Base-by-base conservation (phyloP, 257 asterid species). In the Capsicum chinense region DNA sequence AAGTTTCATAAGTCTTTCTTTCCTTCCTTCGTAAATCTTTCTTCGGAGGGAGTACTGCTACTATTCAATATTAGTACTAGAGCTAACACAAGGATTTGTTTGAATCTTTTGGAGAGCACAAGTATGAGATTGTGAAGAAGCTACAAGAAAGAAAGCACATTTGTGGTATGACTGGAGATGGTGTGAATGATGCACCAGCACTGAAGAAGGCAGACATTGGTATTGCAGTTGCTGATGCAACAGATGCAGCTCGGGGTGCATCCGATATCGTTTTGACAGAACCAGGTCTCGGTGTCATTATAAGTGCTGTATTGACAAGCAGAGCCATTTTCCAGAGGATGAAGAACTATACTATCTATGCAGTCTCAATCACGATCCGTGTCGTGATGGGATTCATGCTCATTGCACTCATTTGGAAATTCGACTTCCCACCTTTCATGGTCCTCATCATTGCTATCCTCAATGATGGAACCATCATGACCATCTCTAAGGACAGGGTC, bases 151-250 rank as follows among this genome's bases (percentile, higher is more conserved):
- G 85, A 80, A 93, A 94, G 47, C 97, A 94, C 85, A 94, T 94
- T 0, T 94, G 98, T 67, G 98, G 97, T 59, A 94, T 94, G 98
- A 94, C 98, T 6, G 98, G 98, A 60, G 98, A 94, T 83, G 97
- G 98, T 64, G 98, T 94, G 76, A 93, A 94, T 85, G 98, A 93
- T 52, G 97, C 98, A 1, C 97, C 96, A 6, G 98, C 98, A 7
- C 87, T 93, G 6, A 94, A 93, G 86, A 94, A 90, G 88, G 97
- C 98, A 3, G 97, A 94, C 79, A 93, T 94, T 17, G 98, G 98
- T 14, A 94, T 94, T 21, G 98, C 97, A 19, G 98, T 94, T 7
- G 97, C 92, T 0, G 96, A 94, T 71, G 94, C 98, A 56, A 94
- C 98, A 2, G 97, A 94, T 76, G 98, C 97, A 9, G 98, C 97